phyloP scores from a whole-genome alignment of 768 basidiomycete genomes.

The Panaeolus cyanescens region DNA sequence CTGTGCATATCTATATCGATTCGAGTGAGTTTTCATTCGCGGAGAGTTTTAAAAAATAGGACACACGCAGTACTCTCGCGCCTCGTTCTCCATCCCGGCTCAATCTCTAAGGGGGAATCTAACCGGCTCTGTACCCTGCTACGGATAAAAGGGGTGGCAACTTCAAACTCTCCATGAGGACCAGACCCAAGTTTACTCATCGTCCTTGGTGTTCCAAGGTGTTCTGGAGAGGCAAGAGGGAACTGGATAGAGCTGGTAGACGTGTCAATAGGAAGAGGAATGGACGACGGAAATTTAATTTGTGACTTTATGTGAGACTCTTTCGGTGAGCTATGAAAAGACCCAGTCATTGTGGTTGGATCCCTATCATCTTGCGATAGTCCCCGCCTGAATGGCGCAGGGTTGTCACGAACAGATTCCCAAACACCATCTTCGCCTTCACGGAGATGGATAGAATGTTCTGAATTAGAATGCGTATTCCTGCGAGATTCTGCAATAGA shows the following conservation, averaged over 20 bases:
- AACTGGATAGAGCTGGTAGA: constrained; percentile 78
- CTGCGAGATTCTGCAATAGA: constrained; percentile 79
- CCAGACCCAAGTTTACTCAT: constrained; percentile 57
- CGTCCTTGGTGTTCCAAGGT: constrained; percentile 58
- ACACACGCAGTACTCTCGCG: constrained; percentile 90
- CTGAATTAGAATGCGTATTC: constrained; percentile 51
- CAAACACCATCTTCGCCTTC: constrained; percentile 46
- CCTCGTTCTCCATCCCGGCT: constrained; percentile 84
- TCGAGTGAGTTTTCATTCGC: constrained; percentile 5
- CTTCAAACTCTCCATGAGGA: constrained; percentile 74
- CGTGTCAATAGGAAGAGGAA: constrained; percentile 52
- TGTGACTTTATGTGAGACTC: constrained; percentile 50
- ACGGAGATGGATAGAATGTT: constrained; percentile 42
- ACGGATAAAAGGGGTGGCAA: constrained; percentile 76
- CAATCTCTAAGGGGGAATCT: constrained; percentile 53
- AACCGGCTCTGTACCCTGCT: constrained; percentile 83
- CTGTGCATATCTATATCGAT: constrained; percentile 65
- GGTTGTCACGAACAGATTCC: constrained; percentile 54
- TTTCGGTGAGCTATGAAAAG: constrained; percentile 44
- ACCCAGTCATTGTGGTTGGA: constrained; percentile 33
- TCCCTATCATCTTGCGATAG: constrained; percentile 79
- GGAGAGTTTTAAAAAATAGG: constrained; percentile 1
- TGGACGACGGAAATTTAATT: constrained; percentile 57
- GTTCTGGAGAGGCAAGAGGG: constrained; percentile 79
- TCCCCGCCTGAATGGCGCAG: constrained; percentile 77